A percentile compares a stretch with the other conserved stretches of the same genome.
Evolutionary conservation across 1,284 basidiomycete species (phyloP).

Genomic region (Ceratobasidium sp.): DNA sequence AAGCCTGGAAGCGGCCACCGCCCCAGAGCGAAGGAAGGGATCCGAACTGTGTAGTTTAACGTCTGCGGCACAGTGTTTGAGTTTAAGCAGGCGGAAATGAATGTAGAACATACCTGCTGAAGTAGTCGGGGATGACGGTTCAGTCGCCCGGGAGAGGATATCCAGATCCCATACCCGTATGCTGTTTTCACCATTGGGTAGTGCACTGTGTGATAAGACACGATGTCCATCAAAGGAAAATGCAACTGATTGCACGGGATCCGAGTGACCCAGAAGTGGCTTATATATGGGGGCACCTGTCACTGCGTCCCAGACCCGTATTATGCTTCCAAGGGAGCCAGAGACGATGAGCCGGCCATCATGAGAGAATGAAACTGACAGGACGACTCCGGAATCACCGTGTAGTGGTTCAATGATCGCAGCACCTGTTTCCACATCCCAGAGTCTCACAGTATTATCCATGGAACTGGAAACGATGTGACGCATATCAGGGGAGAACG

Average conservation of each 20-base stretch:
- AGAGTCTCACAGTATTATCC: too few species aligned
- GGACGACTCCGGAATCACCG: too few species aligned
- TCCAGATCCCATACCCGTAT: too few species aligned
- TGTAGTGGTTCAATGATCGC: too few species aligned
- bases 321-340: not conserved
- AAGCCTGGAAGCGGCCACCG: not conserved
- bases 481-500: not conserved
- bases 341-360: too few species aligned
- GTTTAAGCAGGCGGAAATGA: not conserved
- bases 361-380: too few species aligned
- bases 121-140: too few species aligned
- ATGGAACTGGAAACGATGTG: not conserved
- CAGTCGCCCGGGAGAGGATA: too few species aligned
- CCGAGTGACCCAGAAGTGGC: not conserved
- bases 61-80: not conserved
- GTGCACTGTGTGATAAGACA: not conserved
- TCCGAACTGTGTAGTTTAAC: not conserved
- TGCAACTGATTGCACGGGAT: not conserved
- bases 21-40: not conserved
- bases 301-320: not conserved
- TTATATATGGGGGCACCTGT: not conserved
- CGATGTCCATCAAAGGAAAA: not conserved
- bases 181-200: too few species aligned
- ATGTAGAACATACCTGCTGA: too few species aligned
- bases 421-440: too few species aligned